These are phyloP conservation scores for Termitomyces sp. DNA, from an alignment of 768 basidiomycete genomes.

Conservation along the genomic window DNA sequence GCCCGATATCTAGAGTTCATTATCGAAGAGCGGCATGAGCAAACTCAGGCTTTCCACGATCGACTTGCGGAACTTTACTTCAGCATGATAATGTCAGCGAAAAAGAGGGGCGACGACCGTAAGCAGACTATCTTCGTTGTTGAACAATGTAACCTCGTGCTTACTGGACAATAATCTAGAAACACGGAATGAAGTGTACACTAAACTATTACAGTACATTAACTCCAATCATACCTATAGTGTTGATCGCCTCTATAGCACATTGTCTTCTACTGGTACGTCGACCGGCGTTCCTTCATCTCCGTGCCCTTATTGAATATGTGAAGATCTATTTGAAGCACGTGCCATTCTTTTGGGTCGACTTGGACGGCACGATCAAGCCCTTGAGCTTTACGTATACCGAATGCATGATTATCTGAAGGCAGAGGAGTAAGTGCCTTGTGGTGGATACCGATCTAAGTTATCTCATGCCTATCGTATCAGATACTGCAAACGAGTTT, in stretches of 20 bases:
- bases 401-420: conserved; percentile 76
- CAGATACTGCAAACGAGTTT: conserved; percentile 89
- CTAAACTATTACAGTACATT: conserved; percentile 76
- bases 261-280: conserved; percentile 79
- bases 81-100: conserved; percentile 53
- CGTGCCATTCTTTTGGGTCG: conserved; percentile 88
- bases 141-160: not conserved
- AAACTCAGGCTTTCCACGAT: conserved; percentile 71
- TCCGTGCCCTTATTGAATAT: not conserved
- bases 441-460: not conserved
- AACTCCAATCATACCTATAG: conserved; percentile 63
- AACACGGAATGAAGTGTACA: conserved; percentile 44
- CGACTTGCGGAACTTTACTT: conserved; percentile 87
- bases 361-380: conserved; percentile 87
- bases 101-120: conserved; percentile 58
- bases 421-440: conserved; percentile 73
- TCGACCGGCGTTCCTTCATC: not conserved
- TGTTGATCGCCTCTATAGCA: conserved; percentile 73
- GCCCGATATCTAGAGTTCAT: conserved; percentile 82
- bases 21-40: conserved; percentile 69
- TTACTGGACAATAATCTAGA: conserved; percentile 26
- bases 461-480: not conserved
- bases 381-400: conserved; percentile 93
- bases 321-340: conserved; percentile 79
- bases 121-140: conserved; percentile 12